Percentiles rank a stretch among this genome's conserved stretches.
phyloP scores from a whole-genome alignment of 371 early-diverging fungal species.

The Syncephalis fuscata region DNA sequence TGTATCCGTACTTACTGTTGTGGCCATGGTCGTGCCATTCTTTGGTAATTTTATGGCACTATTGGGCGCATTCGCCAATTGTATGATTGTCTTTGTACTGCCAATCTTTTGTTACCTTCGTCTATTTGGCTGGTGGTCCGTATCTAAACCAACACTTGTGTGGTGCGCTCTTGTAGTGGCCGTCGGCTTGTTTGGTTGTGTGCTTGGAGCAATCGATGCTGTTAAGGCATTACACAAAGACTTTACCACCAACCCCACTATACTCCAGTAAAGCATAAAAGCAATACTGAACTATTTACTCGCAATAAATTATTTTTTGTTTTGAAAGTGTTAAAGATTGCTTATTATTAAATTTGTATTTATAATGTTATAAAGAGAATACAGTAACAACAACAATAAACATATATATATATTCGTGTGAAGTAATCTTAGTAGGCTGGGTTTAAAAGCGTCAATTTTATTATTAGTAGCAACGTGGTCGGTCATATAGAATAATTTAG shows the following conservation, averaged over 20 bases:
- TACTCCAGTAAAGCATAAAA: too few species aligned
- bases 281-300: too few species aligned
- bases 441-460: too few species aligned
- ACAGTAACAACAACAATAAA: too few species aligned
- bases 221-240: slow-evolving; percentile 10
- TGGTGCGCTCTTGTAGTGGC: slow-evolving; percentile 34
- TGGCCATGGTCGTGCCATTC: slow-evolving; percentile 57
- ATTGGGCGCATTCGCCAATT: slow-evolving; percentile 63
- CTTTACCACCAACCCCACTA: not conserved
- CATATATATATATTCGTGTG: too few species aligned
- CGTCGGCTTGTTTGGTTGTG: slow-evolving; percentile 52
- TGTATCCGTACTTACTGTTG: slow-evolving; percentile 21
- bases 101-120: slow-evolving; percentile 66
- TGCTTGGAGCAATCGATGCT: slow-evolving; percentile 59
- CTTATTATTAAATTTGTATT: too few species aligned
- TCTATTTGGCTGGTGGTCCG: slow-evolving; percentile 43
- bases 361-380: too few species aligned
- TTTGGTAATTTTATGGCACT: slow-evolving; percentile 71
- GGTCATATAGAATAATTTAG: too few species aligned
- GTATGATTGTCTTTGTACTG: slow-evolving; percentile 63
- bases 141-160: slow-evolving; percentile 31
- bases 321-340: too few species aligned
- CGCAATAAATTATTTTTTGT: too few species aligned
- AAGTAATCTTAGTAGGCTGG: too few species aligned
- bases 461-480: too few species aligned